Percentiles rank a stretch among this genome's conserved stretches.
Evolutionary conservation across 129 eudicot genomes (phyloP).

Genomic region (Centrapalus pauciflorus): DNA sequence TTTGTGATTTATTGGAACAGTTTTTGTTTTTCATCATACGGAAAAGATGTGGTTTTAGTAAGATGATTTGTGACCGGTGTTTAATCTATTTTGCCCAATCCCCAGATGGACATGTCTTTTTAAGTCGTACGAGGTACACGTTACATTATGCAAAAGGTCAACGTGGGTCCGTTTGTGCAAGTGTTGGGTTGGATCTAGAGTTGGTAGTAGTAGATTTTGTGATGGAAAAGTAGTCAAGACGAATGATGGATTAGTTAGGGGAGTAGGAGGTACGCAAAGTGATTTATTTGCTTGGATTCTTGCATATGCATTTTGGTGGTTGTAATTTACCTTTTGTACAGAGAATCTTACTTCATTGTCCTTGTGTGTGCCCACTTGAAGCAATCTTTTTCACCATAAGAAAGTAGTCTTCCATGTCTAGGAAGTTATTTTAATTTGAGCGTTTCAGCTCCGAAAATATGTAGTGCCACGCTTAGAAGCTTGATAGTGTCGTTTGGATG

Average conservation of each 20-base stretch:
- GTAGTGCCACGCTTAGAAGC: too few species aligned
- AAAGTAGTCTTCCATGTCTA: background rate
- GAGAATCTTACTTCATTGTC: constrained; percentile 12
- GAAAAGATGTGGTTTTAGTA: constrained; percentile 23
- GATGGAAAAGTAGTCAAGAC: constrained; percentile 4
- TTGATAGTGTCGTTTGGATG: too few species aligned
- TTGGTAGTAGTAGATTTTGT: constrained; percentile 14
- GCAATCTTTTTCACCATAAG: background rate
- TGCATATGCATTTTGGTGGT: constrained; percentile 27
- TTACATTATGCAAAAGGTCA: background rate
- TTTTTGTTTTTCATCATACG: constrained; percentile 22
- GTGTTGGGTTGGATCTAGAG: background rate
- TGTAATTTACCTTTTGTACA: constrained; percentile 18
- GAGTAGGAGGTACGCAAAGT: constrained; percentile 7
- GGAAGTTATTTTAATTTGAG: background rate
- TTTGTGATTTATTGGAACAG: constrained; percentile 25
- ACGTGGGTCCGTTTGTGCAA: too few species aligned
- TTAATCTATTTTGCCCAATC: background rate
- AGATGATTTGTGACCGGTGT: background rate
- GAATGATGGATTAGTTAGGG: constrained; percentile 24
- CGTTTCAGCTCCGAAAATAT: too few species aligned
- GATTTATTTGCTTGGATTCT: constrained; percentile 30
- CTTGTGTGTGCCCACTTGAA: constrained; percentile 7
- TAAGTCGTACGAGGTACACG: too few species aligned
- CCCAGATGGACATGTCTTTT: too few species aligned